Conservation (phyloP, 352 stramenopile genomes). For the Elongisporangium undulatum region DNA sequence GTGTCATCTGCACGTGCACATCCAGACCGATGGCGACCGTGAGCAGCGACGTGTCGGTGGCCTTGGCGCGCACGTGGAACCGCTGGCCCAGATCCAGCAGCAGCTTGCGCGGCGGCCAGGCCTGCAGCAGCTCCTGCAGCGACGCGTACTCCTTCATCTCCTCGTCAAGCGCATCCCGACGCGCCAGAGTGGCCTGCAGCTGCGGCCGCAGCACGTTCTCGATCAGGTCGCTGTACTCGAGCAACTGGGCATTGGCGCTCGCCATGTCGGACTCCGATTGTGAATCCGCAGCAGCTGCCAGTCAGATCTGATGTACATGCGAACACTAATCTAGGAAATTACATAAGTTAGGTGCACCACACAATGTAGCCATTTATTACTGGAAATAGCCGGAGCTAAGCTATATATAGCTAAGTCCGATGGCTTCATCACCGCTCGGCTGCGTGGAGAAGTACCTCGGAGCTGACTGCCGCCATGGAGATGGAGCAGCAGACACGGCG, state of each 20-base stretch:
- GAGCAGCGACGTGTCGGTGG: constrained; percentile 48
- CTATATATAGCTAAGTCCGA: too few relatives aligned
- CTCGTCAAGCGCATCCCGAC: constrained; percentile 36
- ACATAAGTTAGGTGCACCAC: not conserved
- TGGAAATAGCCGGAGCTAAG: not conserved
- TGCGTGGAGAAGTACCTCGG: not conserved
- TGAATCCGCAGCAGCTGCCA: not conserved
- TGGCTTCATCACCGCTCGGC: too few relatives aligned
- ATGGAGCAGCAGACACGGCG: constrained; percentile 27
- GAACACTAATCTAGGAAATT: not conserved
- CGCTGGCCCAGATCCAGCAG: constrained; percentile 70
- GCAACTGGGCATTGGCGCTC: constrained; percentile 22
- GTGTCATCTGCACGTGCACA: constrained; percentile 79
- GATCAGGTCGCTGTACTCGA: constrained; percentile 62
- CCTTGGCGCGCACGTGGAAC: constrained; percentile 73
- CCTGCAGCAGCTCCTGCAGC: constrained; percentile 38
- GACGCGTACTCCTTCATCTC: constrained; percentile 71
- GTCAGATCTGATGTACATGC: not conserved
- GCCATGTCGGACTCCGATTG: not conserved
- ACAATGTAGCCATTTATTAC: not conserved
- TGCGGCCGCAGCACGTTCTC: constrained; percentile 69
- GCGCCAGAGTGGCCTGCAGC: constrained; percentile 48
- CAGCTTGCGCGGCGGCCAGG: constrained; percentile 30
- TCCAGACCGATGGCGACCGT: constrained; percentile 68
- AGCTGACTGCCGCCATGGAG: constrained; percentile 7